Percentiles rank a stretch among this genome's conserved stretches.
Conservation (phyloP, 2,329 filamentous ascomycete species). For the Alternaria dauci region DNA sequence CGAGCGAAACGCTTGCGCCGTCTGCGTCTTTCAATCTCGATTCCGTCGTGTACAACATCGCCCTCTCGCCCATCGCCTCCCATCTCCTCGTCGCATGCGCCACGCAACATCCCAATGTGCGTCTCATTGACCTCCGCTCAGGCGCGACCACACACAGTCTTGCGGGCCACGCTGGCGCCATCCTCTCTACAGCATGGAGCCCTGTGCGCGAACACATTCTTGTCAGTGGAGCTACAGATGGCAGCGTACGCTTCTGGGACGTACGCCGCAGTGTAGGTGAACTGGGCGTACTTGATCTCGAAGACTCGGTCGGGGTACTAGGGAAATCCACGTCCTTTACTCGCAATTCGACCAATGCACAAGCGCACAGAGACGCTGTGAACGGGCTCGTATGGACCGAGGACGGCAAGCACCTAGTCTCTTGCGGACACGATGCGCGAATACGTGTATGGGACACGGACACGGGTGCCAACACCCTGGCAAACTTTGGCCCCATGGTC, state of each 20-base stretch:
- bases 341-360: slow-evolving; percentile 48
- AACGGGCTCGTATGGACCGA: slow-evolving; percentile 88
- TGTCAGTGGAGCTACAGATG: slow-evolving; percentile 85
- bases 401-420: slow-evolving; percentile 78
- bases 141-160: slow-evolving; percentile 69
- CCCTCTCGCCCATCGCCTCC: slow-evolving; percentile 74
- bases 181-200: slow-evolving; percentile 78
- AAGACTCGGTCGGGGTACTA: slow-evolving; percentile 77
- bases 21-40: slow-evolving; percentile 74
- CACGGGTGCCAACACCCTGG: slow-evolving; percentile 84
- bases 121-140: slow-evolving; percentile 85
- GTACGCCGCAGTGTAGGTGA: slow-evolving; percentile 79
- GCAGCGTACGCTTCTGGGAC: slow-evolving; percentile 86
- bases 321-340: slow-evolving; percentile 53
- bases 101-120: slow-evolving; percentile 83
- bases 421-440: slow-evolving; percentile 81
- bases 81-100: slow-evolving; percentile 86
- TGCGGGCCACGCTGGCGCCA: slow-evolving; percentile 61
- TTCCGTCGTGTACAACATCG: slow-evolving; percentile 77
- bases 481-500: slow-evolving; percentile 83
- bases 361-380: slow-evolving; percentile 80
- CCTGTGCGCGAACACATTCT: slow-evolving; percentile 81
- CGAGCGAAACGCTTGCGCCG: slow-evolving; percentile 67
- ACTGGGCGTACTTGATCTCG: slow-evolving; percentile 81
- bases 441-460: slow-evolving; percentile 87